Evolutionary conservation across 441 rosid genomes (phyloP), one percentile per base, ranked within the genome.

Genomic region (California macrophylla): DNA sequence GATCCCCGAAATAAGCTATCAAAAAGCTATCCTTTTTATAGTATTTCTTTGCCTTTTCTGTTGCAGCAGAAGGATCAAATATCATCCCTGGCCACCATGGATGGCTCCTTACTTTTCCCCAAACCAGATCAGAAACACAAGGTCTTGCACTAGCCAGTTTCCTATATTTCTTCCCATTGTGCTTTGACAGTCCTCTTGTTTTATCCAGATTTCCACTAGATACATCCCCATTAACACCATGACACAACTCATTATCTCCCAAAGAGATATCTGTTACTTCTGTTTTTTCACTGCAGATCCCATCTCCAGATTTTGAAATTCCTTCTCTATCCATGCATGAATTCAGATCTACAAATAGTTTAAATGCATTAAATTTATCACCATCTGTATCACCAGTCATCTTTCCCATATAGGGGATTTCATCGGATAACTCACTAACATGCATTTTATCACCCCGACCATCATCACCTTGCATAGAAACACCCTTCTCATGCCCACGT

Each of bases 81-180:
- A 87, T 80, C 78, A 90, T 93, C 54, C 90, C 94, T 3, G 96
- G 97, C 98, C 98, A 89, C 98, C 98, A 93, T 0, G 96, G 97
- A 81, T 91, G 94, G 76, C 96, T 88, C 80, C 84, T 85, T 26
- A 86, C 92, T 77, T 93, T 93, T 65, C 87, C 96, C 98, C 98
- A 92, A 26, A 92, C 91, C 66, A 92, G 77, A 83, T 89, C 96
- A 16, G 81, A 69, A 10, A 66, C 85, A 76, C 80, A 45, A 58
- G 84, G 67, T 68, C 71, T 80, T 36, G 64, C 38, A 65, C 73
- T 52, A 34, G 65, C 74, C 5, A 28, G 36, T 45, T 63, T 67
- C 32, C 21, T 73, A 67, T 15, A 16, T 18, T 64, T 47, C 36
- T 64, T 42, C 3, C 28, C 45, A 64, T 30, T 21, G 24, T 29